Percentiles rank a stretch among this genome's conserved stretches.
These are phyloP conservation scores for Corylus avellana DNA, from an alignment of 306 rosid genomes.

Conservation along the genomic window DNA sequence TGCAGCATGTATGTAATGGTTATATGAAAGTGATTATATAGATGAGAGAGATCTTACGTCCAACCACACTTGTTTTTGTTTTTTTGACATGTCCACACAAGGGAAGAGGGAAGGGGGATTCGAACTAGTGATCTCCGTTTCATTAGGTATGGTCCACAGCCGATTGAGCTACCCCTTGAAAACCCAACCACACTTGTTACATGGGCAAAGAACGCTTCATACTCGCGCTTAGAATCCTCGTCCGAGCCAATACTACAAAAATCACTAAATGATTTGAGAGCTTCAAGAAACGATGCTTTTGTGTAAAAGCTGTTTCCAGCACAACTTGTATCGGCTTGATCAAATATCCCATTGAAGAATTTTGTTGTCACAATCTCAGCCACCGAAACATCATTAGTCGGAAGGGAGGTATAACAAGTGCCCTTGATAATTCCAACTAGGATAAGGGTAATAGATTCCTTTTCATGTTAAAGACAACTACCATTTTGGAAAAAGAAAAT, in stretches of 20 bases:
- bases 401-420: slow-evolving; percentile 36
- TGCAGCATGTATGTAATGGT: no score
- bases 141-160: no score
- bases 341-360: slow-evolving; percentile 38
- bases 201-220: slow-evolving; percentile 76
- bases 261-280: neutral
- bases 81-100: no score
- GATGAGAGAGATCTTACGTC: slow-evolving; percentile 34
- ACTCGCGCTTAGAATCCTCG: slow-evolving; percentile 50
- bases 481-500: neutral
- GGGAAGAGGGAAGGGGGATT: no score
- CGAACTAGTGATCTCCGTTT: no score
- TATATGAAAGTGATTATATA: no score
- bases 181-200: slow-evolving; percentile 76
- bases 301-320: slow-evolving; percentile 34
- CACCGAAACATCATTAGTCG: slow-evolving; percentile 27
- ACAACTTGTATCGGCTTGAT: slow-evolving; percentile 23
- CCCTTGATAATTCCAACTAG: slow-evolving; percentile 28
- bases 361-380: slow-evolving; percentile 27
- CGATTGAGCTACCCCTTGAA: no score
- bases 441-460: slow-evolving; percentile 4
- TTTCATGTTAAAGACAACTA: neutral
- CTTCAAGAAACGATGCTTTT: slow-evolving; percentile 27
- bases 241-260: slow-evolving; percentile 12
- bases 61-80: no score